Percentiles rank a stretch among this genome's conserved stretches.
These are phyloP conservation scores for Dillenia suffruticosa DNA, from an alignment of 164 flowering plant genomes.

Conservation along the genomic window DNA sequence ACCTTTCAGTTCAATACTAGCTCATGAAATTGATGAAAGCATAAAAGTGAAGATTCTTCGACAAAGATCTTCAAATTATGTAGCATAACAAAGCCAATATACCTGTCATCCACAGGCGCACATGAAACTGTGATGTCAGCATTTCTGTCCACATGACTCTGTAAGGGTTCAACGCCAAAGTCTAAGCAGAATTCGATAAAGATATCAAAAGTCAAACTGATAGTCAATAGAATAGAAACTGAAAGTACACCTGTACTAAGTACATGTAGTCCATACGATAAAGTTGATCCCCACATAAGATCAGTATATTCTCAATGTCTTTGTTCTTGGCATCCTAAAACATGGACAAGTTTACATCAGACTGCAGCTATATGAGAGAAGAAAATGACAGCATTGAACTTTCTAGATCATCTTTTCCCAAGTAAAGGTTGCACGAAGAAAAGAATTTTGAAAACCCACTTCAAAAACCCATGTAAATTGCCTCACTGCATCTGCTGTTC, in stretches of 20 bases:
- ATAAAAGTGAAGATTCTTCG: no score
- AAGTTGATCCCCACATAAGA: constrained; percentile 91
- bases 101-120: constrained; percentile 77
- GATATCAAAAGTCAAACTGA: neutral
- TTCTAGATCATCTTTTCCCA: neutral
- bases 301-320: constrained; percentile 69
- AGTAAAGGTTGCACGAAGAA: neutral
- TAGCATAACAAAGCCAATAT: neutral
- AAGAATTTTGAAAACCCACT: constrained; percentile 26
- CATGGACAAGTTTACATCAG: neutral
- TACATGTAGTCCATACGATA: constrained; percentile 95
- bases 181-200: neutral
- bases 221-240: neutral
- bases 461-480: constrained; percentile 84
- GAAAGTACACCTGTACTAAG: constrained; percentile 62
- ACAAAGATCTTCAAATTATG: no score
- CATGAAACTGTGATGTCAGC: constrained; percentile 90
- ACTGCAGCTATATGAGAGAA: neutral
- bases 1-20: no score
- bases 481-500: constrained; percentile 91
- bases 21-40: no score
- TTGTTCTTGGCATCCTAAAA: constrained; percentile 84
- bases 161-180: constrained; percentile 13
- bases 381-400: neutral
- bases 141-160: constrained; percentile 74